These are phyloP conservation scores for Hortaea sp. DNA, from an alignment of 2,329 filamentous ascomycete genomes.

Conservation along the genomic window DNA sequence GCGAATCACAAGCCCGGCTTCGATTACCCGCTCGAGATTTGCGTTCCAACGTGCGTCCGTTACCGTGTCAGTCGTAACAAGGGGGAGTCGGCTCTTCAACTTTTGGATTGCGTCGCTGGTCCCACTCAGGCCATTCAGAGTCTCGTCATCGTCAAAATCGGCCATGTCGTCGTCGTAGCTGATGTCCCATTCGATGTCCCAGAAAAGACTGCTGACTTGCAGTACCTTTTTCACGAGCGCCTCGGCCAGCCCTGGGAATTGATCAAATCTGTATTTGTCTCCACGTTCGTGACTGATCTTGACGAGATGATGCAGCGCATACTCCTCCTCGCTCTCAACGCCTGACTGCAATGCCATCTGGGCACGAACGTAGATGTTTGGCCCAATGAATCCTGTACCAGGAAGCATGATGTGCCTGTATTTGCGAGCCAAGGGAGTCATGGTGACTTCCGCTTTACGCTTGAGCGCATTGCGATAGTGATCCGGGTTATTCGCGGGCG, in stretches of 20 bases:
- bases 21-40: constrained; percentile 65
- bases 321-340: constrained; percentile 75
- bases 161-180: constrained; percentile 51
- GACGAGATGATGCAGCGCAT: constrained; percentile 83
- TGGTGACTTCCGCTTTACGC: constrained; percentile 30
- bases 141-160: constrained; percentile 41
- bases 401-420: constrained; percentile 48
- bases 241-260: constrained; percentile 80
- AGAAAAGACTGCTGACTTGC: constrained; percentile 68
- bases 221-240: constrained; percentile 77
- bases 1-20: constrained; percentile 76
- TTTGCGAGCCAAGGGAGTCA: constrained; percentile 34
- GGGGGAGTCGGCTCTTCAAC: constrained; percentile 49
- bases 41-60: constrained; percentile 62
- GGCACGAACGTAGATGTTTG: constrained; percentile 85
- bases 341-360: constrained; percentile 73
- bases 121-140: constrained; percentile 55
- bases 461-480: constrained; percentile 53
- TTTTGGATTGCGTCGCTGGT: constrained; percentile 63
- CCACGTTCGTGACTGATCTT: constrained; percentile 92
- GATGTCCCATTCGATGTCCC: constrained; percentile 71
- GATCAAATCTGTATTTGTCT: constrained; percentile 91
- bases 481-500: constrained; percentile 62
- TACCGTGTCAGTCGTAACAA: constrained; percentile 57
- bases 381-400: constrained; percentile 55